These are phyloP conservation scores for Saturnispora saitoi DNA, from an alignment of 805 yeast species.

Conservation along the genomic window DNA sequence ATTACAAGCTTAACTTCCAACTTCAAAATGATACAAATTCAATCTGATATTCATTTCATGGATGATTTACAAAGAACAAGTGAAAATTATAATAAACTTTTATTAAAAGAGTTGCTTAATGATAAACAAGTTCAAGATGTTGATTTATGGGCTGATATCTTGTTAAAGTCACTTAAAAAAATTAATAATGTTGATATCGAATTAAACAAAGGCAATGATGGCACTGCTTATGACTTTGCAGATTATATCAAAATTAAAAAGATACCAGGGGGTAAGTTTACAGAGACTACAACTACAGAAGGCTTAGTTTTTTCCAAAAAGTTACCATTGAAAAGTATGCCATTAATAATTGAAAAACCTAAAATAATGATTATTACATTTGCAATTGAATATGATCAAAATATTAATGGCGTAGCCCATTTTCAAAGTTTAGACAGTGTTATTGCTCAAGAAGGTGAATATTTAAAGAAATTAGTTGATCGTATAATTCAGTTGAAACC, in stretches of 20 bases:
- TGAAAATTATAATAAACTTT: conserved; percentile 38
- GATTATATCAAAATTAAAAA: conserved; percentile 83
- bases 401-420: conserved; percentile 16
- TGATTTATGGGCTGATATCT: conserved; percentile 50
- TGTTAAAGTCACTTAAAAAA: conserved; percentile 43
- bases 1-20: background rate
- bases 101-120: conserved; percentile 50
- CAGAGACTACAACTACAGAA: conserved; percentile 53
- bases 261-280: conserved; percentile 64
- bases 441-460: conserved; percentile 80
- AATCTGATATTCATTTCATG: conserved; percentile 22
- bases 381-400: conserved; percentile 80
- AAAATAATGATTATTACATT: conserved; percentile 76
- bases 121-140: conserved; percentile 48
- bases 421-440: conserved; percentile 39
- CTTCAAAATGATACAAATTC: conserved; percentile 4
- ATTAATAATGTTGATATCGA: conserved; percentile 55
- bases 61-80: conserved; percentile 29
- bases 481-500: conserved; percentile 73
- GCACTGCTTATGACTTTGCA: conserved; percentile 77
- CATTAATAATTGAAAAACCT: conserved; percentile 53
- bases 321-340: conserved; percentile 75
- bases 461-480: conserved; percentile 69
- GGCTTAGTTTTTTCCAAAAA: conserved; percentile 83
- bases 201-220: conserved; percentile 39